Evolutionary conservation across 441 rosid genomes (phyloP).

Genomic region (Hypseocharis bilobata): DNA sequence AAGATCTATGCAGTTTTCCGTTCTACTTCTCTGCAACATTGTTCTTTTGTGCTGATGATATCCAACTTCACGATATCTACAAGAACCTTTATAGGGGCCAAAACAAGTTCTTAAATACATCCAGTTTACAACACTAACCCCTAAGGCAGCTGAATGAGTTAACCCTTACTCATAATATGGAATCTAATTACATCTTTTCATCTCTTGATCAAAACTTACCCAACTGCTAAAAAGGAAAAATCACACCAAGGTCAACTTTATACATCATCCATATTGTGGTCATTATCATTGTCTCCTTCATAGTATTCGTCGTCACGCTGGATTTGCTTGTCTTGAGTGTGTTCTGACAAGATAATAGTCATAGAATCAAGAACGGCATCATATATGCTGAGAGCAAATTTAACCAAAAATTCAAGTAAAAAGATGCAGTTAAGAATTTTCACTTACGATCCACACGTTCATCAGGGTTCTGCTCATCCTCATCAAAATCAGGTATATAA

Average conservation of each 20-base stretch:
- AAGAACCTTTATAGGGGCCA: too few species aligned
- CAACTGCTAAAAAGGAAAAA: not conserved
- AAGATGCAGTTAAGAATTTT: conserved; percentile 4
- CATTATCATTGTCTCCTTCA: conserved; percentile 80
- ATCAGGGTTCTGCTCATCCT: conserved; percentile 82
- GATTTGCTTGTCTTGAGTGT: conserved; percentile 72
- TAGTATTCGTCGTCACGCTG: conserved; percentile 87
- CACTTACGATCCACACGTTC: conserved; percentile 78
- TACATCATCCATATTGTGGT: conserved; percentile 39
- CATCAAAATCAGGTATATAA: conserved; percentile 82
- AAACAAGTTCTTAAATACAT: too few species aligned
- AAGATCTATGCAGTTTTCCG: too few species aligned
- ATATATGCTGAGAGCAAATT: not conserved
- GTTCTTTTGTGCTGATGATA: too few species aligned
- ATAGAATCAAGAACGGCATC: not conserved
- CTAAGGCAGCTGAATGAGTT: too few species aligned
- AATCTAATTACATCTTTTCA: conserved; percentile 5
- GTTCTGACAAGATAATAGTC: conserved; percentile 43
- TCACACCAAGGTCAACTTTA: conserved; percentile 13
- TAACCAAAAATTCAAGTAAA: not conserved
- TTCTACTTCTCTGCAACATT: too few species aligned
- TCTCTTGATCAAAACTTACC: not conserved
- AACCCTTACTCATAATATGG: not conserved
- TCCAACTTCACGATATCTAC: too few species aligned
- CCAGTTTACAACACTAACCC: too few species aligned